Conservation (phyloP, 768 basidiomycete species). For the Russula vinacea region DNA sequence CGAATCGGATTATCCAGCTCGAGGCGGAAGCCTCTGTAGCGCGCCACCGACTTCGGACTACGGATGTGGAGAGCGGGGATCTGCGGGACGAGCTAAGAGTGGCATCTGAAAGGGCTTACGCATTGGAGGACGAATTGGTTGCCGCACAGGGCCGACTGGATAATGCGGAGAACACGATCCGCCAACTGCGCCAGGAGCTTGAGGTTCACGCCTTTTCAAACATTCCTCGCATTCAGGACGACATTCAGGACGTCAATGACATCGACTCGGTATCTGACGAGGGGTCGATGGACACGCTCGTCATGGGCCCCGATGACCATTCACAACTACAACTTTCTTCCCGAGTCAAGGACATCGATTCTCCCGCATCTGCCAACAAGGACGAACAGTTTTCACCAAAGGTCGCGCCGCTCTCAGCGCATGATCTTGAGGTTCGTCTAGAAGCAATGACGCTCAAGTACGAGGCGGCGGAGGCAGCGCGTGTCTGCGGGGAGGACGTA, state of each 20-base stretch:
- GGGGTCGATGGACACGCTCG: slow-evolving; percentile 27
- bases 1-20: slow-evolving; percentile 30
- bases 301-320: slow-evolving; percentile 21
- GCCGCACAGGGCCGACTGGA: slow-evolving; percentile 16
- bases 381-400: slow-evolving; percentile 4
- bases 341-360: slow-evolving; percentile 9
- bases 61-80: slow-evolving; percentile 21
- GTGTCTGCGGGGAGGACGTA: slow-evolving; percentile 27
- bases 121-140: slow-evolving; percentile 25
- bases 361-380: neutral
- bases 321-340: slow-evolving; percentile 1
- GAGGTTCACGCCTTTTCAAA: slow-evolving; percentile 1
- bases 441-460: slow-evolving; percentile 27
- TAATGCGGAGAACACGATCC: slow-evolving; percentile 10
- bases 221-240: neutral
- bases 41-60: slow-evolving; percentile 16
- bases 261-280: slow-evolving; percentile 24
- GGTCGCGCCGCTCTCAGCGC: slow-evolving; percentile 3
- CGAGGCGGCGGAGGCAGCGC: slow-evolving; percentile 29
- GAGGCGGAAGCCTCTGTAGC: slow-evolving; percentile 20
- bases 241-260: slow-evolving; percentile 17
- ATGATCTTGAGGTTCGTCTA: slow-evolving; percentile 16
- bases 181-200: slow-evolving; percentile 24
- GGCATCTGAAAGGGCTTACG: slow-evolving; percentile 9
- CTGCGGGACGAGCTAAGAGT: slow-evolving; percentile 20